Conservation (phyloP, 129 eudicot genomes). For the Flaveria trinervia region DNA sequence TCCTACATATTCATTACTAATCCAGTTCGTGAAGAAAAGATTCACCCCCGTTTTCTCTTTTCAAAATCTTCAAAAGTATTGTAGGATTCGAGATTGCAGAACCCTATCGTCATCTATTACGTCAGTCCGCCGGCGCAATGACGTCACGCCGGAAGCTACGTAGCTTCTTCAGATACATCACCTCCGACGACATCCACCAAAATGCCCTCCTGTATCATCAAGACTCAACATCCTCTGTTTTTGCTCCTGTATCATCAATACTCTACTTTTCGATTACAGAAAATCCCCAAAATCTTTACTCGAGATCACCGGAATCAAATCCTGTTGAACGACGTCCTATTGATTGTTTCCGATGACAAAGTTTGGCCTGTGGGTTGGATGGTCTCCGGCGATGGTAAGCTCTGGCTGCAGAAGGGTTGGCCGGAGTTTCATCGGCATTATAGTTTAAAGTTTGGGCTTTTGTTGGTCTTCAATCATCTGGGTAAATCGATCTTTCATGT, state of each 20-base stretch:
- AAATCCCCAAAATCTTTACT: conserved; percentile 19
- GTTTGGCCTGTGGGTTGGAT: conserved; percentile 21
- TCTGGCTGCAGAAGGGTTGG: conserved; percentile 29
- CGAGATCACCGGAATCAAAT: conserved; percentile 22
- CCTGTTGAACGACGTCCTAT: background rate
- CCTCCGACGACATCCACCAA: background rate
- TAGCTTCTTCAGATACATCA: conserved; percentile 7
- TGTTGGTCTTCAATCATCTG: conserved; percentile 10
- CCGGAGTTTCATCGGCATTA: conserved; percentile 28
- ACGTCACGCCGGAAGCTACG: background rate
- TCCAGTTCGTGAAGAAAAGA: too few species aligned
- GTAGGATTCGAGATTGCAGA: too few species aligned
- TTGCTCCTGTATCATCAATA: background rate
- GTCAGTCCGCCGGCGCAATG: background rate
- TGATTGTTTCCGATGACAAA: conserved; percentile 24
- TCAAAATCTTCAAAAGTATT: too few species aligned
- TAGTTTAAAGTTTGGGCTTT: background rate
- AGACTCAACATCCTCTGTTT: background rate
- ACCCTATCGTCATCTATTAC: background rate
- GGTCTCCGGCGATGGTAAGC: conserved; percentile 20
- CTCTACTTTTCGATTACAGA: background rate
- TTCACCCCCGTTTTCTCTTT: too few species aligned
- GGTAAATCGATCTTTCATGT: conserved; percentile 11
- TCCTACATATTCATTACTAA: too few species aligned
- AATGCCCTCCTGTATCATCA: background rate